A percentile compares a stretch with the other conserved stretches of the same genome.
These are phyloP conservation scores for Phytophthora hibernalis DNA, from an alignment of 352 stramenopile genomes.

Conservation along the genomic window DNA sequence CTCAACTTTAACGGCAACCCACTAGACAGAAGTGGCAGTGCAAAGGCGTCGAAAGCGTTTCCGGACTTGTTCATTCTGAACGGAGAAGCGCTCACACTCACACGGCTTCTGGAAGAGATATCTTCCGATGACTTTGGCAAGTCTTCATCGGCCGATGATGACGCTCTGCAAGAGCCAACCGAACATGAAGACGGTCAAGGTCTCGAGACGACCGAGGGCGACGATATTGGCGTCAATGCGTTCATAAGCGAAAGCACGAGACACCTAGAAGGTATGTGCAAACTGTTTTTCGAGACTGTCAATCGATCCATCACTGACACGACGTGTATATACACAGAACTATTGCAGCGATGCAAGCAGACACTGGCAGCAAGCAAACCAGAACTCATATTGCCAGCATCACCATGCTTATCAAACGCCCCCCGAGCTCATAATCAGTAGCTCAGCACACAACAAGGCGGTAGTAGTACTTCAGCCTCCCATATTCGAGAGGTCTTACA, in stretches of 20 bases:
- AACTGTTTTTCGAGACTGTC: neutral
- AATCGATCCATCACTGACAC: neutral
- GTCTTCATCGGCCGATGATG: slow-evolving; percentile 2
- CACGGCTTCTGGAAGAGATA: slow-evolving; percentile 27
- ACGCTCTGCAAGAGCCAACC: neutral
- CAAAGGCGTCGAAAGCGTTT: slow-evolving; percentile 39
- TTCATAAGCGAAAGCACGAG: slow-evolving; percentile 36
- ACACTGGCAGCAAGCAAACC: slow-evolving; percentile 17
- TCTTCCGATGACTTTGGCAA: slow-evolving; percentile 7
- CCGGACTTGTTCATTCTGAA: slow-evolving; percentile 61
- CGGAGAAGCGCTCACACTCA: slow-evolving; percentile 59
- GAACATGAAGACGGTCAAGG: neutral
- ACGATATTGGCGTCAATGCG: slow-evolving; percentile 21
- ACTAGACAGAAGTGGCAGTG: slow-evolving; percentile 20
- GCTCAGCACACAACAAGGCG: slow-evolving; percentile 4
- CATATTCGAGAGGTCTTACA: slow-evolving; percentile 15
- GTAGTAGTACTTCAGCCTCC: slow-evolving; percentile 11
- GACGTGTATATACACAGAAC: slow-evolving; percentile 21
- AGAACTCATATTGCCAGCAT: slow-evolving; percentile 23
- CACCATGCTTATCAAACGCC: slow-evolving; percentile 10
- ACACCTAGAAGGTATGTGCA: slow-evolving; percentile 31
- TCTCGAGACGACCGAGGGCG: neutral
- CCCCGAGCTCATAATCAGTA: neutral
- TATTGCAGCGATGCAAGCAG: slow-evolving; percentile 36
- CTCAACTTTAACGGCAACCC: slow-evolving; percentile 56